phyloP scores from a whole-genome alignment of 306 rosid species.

The Quercus parvula region DNA sequence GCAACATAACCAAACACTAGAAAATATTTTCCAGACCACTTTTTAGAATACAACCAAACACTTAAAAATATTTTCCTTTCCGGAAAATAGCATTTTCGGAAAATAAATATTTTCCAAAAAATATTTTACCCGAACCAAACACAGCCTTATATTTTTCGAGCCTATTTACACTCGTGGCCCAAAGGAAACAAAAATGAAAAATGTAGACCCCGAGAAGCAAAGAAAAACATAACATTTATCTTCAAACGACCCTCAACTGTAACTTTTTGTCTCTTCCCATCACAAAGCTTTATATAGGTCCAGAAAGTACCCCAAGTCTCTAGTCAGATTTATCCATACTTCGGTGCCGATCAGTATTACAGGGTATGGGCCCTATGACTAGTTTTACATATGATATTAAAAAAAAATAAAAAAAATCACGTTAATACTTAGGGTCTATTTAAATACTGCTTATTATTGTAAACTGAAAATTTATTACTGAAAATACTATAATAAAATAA shows the following conservation, averaged over 20 bases:
- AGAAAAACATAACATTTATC: not conserved
- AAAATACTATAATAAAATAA: accelerated
- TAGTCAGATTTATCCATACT: not conserved
- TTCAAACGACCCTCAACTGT: not conserved
- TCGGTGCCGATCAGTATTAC: not conserved
- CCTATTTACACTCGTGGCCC: not conserved
- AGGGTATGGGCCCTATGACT: not conserved
- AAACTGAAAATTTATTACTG: too few species aligned
- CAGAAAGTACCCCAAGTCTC: not conserved
- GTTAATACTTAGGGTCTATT: accelerated
- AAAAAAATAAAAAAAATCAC: too few species aligned
- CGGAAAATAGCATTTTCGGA: too few species aligned
- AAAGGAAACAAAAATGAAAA: not conserved
- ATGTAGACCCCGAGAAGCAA: not conserved
- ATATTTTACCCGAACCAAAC: too few species aligned
- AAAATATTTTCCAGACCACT: too few species aligned
- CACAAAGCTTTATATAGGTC: not conserved
- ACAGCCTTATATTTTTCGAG: not conserved
- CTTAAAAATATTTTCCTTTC: too few species aligned
- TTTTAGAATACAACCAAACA: too few species aligned
- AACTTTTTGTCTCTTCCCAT: not conserved
- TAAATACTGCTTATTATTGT: accelerated
- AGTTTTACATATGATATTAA: too few species aligned
- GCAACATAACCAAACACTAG: too few species aligned
- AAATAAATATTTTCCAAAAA: too few species aligned